Evolutionary conservation across 441 rosid species (phyloP).

Genomic region (Corymbia calophylla): DNA sequence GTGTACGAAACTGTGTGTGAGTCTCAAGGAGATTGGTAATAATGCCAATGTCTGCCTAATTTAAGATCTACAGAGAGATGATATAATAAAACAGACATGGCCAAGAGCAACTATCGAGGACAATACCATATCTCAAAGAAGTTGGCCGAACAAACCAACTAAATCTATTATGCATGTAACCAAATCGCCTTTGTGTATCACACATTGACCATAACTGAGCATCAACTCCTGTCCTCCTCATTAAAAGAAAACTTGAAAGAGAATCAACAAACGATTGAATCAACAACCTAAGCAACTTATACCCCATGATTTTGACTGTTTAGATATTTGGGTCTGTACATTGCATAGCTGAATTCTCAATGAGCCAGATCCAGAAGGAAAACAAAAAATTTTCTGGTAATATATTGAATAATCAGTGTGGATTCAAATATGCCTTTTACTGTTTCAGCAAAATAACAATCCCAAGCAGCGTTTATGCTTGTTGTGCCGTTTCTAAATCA

Average conservation of each 20-base stretch:
- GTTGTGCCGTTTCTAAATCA: not conserved
- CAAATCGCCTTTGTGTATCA: not conserved
- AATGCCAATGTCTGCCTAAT: not conserved
- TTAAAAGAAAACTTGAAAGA: not conserved
- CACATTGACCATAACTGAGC: not conserved
- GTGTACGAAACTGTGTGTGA: not conserved
- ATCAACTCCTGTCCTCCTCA: not conserved
- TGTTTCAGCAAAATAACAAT: not conserved
- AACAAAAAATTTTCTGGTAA: not conserved
- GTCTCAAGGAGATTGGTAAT: not conserved
- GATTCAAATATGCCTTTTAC: not conserved
- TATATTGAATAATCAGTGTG: not conserved
- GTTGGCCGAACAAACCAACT: not conserved
- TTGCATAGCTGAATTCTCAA: not conserved
- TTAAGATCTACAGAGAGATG: not conserved
- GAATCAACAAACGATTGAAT: not conserved
- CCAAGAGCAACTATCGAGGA: not conserved
- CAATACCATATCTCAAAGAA: not conserved
- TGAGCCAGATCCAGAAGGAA: not conserved
- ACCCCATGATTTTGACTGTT: not conserved
- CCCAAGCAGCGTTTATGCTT: not conserved
- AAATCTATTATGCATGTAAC: not conserved
- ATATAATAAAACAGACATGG: not conserved
- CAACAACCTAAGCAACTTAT: not conserved
- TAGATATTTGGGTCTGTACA: not conserved